Conservation (phyloP, 169 alveolate genomes). For the Ophryocystis elektroscirrha region DNA sequence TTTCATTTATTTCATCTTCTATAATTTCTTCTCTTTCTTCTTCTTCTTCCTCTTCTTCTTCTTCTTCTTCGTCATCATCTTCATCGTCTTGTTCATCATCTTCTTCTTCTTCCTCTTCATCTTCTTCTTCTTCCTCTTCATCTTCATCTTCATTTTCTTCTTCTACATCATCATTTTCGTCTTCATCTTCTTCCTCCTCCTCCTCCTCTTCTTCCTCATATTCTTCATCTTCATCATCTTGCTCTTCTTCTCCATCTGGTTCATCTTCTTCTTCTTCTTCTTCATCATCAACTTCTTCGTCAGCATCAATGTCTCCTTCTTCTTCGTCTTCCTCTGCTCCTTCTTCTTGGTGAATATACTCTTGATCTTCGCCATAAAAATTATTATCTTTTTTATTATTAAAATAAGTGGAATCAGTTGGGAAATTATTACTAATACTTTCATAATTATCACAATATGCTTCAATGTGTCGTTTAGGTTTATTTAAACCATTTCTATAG, state of each 20-base stretch:
- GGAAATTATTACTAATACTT: neutral
- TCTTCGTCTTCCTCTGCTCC: conserved; percentile 3
- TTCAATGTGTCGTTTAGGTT: neutral
- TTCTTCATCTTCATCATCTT: neutral
- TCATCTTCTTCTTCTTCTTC: neutral
- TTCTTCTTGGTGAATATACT: conserved; percentile 4
- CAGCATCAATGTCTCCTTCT: neutral
- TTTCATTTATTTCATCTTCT: neutral
- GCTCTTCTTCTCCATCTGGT: neutral
- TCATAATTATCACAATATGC: neutral
- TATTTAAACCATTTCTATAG: neutral
- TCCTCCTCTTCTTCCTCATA: neutral
- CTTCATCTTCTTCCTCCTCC: too few relatives aligned
- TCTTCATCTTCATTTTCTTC: too few relatives aligned
- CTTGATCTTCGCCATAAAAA: conserved; percentile 10
- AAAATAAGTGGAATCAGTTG: conserved; percentile 2
- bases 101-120: neutral
- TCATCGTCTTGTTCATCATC: conserved; percentile 2
- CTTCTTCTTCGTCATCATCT: neutral
- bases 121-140: neutral
- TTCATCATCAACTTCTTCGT: neutral
- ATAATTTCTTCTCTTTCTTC: neutral
- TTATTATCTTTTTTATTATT: conserved; percentile 9
- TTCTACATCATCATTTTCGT: too few relatives aligned
- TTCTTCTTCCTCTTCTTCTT: conserved; percentile 3